Evolutionary conservation across 2,329 filamentous ascomycete genomes (phyloP).

Genomic region (Fusarium algeriense): DNA sequence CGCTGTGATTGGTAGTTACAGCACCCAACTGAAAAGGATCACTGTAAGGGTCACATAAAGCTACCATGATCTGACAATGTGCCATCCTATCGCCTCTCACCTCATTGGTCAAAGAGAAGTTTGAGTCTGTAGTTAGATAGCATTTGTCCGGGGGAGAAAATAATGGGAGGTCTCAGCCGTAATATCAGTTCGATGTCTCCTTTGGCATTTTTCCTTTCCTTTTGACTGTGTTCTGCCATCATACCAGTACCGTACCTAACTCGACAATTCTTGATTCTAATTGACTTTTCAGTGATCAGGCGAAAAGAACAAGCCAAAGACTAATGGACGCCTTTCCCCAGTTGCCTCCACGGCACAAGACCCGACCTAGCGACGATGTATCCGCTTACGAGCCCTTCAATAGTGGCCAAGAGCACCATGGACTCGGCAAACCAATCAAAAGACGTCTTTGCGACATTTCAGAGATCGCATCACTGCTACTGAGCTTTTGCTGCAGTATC

Average conservation of each 20-base stretch:
- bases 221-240: too few species aligned
- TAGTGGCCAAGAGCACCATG: not conserved
- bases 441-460: not conserved
- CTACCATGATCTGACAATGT: not conserved
- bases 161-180: fast-evolving
- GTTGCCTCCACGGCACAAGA: not conserved
- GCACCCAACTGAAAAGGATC: not conserved
- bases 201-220: fast-evolving
- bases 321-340: not conserved
- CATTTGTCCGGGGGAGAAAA: not conserved
- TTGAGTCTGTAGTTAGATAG: fast-evolving
- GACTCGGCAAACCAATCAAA: not conserved
- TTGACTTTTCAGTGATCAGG: too few species aligned
- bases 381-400: not conserved
- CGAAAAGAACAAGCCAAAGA: fast-evolving
- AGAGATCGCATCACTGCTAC: not conserved
- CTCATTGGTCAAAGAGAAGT: fast-evolving
- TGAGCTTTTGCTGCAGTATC: not conserved
- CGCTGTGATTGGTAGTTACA: not conserved
- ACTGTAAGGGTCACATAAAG: not conserved
- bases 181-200: too few species aligned
- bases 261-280: too few species aligned
- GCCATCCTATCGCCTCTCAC: not conserved
- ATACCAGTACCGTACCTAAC: too few species aligned
- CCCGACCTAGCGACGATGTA: not conserved